phyloP scores from a whole-genome alignment of 257 asterid genomes.

The Cordia subcordata region DNA sequence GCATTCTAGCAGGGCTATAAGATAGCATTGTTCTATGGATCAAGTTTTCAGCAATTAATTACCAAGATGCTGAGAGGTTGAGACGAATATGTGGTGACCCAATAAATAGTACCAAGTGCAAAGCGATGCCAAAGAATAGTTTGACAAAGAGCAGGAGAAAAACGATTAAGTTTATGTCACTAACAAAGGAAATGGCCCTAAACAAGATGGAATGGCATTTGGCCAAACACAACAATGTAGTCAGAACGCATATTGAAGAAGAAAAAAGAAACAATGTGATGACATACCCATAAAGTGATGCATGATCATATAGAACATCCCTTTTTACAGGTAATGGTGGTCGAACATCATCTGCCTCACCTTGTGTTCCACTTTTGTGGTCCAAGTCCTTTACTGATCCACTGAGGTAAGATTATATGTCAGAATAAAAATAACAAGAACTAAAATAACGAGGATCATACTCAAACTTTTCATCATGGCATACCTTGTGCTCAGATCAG shows the following conservation, averaged over 20 bases:
- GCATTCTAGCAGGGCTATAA: too few relatives aligned
- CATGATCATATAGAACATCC: slow-evolving; percentile 81
- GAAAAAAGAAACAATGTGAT: slow-evolving; percentile 13
- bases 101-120: too few relatives aligned
- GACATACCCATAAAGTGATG: slow-evolving; percentile 60
- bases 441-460: slow-evolving; percentile 5
- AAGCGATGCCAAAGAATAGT: too few relatives aligned
- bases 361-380: slow-evolving; percentile 35
- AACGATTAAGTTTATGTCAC: too few relatives aligned
- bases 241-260: not conserved
- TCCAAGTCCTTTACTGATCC: slow-evolving; percentile 38
- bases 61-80: too few relatives aligned
- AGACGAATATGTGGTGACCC: too few relatives aligned
- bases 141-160: too few relatives aligned
- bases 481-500: slow-evolving; percentile 56
- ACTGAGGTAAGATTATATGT: slow-evolving; percentile 27
- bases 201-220: too few relatives aligned
- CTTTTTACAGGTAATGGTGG: slow-evolving; percentile 95
- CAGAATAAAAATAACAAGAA: not conserved
- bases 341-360: slow-evolving; percentile 59
- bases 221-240: not conserved
- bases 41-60: too few relatives aligned
- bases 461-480: slow-evolving; percentile 11
- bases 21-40: too few relatives aligned
- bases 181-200: too few relatives aligned